Evolutionary conservation across 2,329 filamentous ascomycete species (phyloP).

Genomic region (Phialocephala sp.): DNA sequence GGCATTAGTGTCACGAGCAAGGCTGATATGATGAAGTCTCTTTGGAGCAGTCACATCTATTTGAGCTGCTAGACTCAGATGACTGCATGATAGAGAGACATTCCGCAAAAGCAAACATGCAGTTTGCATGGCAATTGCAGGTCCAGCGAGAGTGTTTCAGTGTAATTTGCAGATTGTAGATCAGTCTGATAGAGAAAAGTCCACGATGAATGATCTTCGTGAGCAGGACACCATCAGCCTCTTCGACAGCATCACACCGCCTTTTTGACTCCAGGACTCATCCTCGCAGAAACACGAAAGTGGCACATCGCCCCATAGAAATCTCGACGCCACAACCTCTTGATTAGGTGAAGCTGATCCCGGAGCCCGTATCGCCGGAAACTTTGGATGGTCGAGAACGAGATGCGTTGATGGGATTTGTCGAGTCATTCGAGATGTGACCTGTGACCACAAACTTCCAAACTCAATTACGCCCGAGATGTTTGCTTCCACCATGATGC

Average conservation of each 20-base stretch:
- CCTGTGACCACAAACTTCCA: slow-evolving; percentile 1
- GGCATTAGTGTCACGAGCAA: slow-evolving; percentile 24
- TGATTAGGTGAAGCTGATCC: background rate
- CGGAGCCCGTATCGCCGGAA: slow-evolving; percentile 4
- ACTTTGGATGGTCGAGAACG: slow-evolving; percentile 6
- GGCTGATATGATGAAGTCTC: slow-evolving; percentile 22
- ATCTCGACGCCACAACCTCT: slow-evolving; percentile 10
- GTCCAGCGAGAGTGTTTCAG: slow-evolving; percentile 5
- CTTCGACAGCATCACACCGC: slow-evolving; percentile 29
- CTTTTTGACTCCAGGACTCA: slow-evolving; percentile 29
- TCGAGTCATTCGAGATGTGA: slow-evolving; percentile 5
- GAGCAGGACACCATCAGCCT: slow-evolving; percentile 32
- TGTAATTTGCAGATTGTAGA: slow-evolving; percentile 7
- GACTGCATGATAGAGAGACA: slow-evolving; percentile 17
- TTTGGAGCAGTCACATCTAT: slow-evolving; percentile 19
- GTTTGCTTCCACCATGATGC: background rate
- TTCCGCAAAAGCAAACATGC: slow-evolving; percentile 19
- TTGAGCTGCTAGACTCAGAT: slow-evolving; percentile 22
- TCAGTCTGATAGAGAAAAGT: background rate
- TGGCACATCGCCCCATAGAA: slow-evolving; percentile 11
- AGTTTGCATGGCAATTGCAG: slow-evolving; percentile 8
- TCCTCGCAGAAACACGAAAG: slow-evolving; percentile 22
- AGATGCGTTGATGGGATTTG: background rate
- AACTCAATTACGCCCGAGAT: background rate
- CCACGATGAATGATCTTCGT: slow-evolving; percentile 32